Evolutionary conservation across 108 stramenopile genomes (phyloP), one percentile per base, ranked within the genome.

Genomic region (Fragilariopsis cylindrus): DNA sequence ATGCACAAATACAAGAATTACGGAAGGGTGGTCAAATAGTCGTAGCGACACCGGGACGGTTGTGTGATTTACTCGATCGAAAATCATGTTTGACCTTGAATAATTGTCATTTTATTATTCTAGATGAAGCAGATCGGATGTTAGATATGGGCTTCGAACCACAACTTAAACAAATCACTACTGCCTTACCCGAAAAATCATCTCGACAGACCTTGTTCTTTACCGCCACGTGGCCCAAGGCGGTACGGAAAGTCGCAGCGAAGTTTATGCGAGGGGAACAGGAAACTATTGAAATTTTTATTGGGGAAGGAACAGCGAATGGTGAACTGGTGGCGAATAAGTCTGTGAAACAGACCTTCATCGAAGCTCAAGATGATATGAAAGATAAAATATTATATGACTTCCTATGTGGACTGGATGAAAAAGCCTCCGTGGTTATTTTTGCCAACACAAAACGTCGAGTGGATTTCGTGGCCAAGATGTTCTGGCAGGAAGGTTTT

Each of bases 121-220:
- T 98, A 84, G 99, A 99, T 70, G 99, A 99, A 76, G 99, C 99
- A 5, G 99, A 99, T 82, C 89, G 99, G 12, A 98, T 98, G 69
- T 81, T 99, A 42, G 97, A 99, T 77, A 93, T 96, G 71, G 98
- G 99, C 12, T 99, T 99, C 77, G 99, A 99, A 74, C 98, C 98
- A 72, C 98, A 99, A 73, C 87, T 99, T 67, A 86, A 96, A 41
- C 85, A 90, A 30, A 99, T 99, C 68, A 93, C 98, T 65, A 95
- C 94, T 65, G 63, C 88, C 7, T 80, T 99, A 46, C 99, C 98
- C 52, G 93, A 90, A 75, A 85, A 94, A 81, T 70, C 74, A 13
- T 75, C 78, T 16, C 85, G 99, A 48, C 99, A 99, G 79, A 99
- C 98, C 47, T 96, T 98, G 90, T 89, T 99, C 4, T 99, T 99